Evolutionary conservation across 1,139 yeast genomes (phyloP).

Genomic region (Suhomyces bribrorum): DNA sequence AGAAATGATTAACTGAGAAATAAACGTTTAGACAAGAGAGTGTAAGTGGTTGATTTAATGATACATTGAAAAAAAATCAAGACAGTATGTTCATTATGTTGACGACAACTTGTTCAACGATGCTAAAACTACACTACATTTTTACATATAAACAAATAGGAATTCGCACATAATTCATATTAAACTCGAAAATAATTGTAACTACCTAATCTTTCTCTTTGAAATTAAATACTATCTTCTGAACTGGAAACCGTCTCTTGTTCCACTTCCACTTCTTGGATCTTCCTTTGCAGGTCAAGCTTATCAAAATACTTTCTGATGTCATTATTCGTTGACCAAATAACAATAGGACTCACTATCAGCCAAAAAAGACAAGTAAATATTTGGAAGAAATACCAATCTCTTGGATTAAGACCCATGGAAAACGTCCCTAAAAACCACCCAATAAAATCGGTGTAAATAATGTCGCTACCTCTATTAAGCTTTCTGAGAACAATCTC

Average conservation of each 20-base stretch:
- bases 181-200: too few species aligned
- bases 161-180: too few species aligned
- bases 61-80: too few species aligned
- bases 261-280: slow-evolving; percentile 4
- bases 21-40: too few species aligned
- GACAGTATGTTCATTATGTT: too few species aligned
- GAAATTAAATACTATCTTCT: not conserved
- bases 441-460: slow-evolving; percentile 83
- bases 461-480: slow-evolving; percentile 65
- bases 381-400: slow-evolving; percentile 57
- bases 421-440: slow-evolving; percentile 74
- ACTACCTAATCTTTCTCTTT: too few species aligned
- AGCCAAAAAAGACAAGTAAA: slow-evolving; percentile 51
- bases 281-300: slow-evolving; percentile 10
- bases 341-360: slow-evolving; percentile 65
- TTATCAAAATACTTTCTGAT: slow-evolving; percentile 50
- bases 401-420: slow-evolving; percentile 71
- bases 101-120: too few species aligned
- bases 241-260: not conserved
- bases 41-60: not conserved
- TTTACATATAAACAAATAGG: too few species aligned
- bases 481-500: slow-evolving; percentile 57
- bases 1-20: slow-evolving; percentile 14
- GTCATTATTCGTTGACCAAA: slow-evolving; percentile 54
- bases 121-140: too few species aligned